phyloP scores from a whole-genome alignment of 371 early-diverging fungal species.

The Rhizopus microsporus region DNA sequence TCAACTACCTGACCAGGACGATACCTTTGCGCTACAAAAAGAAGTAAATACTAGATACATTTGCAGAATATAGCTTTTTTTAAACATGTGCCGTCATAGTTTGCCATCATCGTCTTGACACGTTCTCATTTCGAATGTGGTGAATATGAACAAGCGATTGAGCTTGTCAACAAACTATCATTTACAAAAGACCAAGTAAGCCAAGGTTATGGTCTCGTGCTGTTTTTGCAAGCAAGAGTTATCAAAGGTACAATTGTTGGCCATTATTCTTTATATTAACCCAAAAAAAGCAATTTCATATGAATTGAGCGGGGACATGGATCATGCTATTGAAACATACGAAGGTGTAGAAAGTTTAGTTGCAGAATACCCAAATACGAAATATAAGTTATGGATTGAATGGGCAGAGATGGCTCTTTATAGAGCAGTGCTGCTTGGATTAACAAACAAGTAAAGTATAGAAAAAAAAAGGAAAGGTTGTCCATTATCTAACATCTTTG shows the following conservation, averaged over 20 bases:
- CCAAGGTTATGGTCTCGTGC: slow-evolving; percentile 54
- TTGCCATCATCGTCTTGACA: slow-evolving; percentile 45
- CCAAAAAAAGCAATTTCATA: slow-evolving; percentile 43
- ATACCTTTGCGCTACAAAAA: slow-evolving; percentile 20
- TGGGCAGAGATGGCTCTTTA: slow-evolving; percentile 78
- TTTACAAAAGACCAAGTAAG: slow-evolving; percentile 35
- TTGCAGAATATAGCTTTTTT: slow-evolving; percentile 2
- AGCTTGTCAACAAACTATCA: slow-evolving; percentile 29
- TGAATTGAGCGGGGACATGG: slow-evolving; percentile 52
- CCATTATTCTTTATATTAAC: background rate
- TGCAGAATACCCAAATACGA: slow-evolving; percentile 33
- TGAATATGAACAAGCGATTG: slow-evolving; percentile 32
- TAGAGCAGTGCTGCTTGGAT: slow-evolving; percentile 57
- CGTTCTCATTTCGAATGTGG: slow-evolving; percentile 41
- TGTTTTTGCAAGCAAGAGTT: slow-evolving; percentile 51
- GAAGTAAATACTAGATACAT: slow-evolving; percentile 25
- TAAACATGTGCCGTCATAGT: slow-evolving; percentile 22
- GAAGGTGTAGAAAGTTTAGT: slow-evolving; percentile 46
- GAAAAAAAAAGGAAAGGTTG: background rate
- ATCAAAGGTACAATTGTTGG: slow-evolving; percentile 47
- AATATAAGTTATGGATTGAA: slow-evolving; percentile 52
- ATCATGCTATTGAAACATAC: slow-evolving; percentile 53
- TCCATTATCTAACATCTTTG: background rate
- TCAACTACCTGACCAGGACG: slow-evolving; percentile 15
- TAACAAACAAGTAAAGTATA: slow-evolving; percentile 50